These are phyloP conservation scores for Zygoascus biomembranicola DNA, from an alignment of 805 yeast species.

Conservation along the genomic window DNA sequence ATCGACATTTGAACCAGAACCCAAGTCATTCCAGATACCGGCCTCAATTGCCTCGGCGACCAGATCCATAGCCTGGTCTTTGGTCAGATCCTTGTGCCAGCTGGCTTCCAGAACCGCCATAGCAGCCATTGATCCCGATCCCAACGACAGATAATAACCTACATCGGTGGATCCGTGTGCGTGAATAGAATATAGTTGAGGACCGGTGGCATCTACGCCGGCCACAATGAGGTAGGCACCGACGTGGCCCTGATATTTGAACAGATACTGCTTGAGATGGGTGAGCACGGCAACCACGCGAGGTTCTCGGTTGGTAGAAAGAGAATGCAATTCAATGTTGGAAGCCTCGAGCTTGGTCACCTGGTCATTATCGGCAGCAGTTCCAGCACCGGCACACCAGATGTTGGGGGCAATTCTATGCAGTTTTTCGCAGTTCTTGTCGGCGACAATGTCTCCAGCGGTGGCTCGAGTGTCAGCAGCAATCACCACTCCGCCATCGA, in stretches of 20 bases:
- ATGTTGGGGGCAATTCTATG: conserved; percentile 84
- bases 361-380: conserved; percentile 99
- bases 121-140: conserved; percentile 97
- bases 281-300: conserved; percentile 91
- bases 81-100: conserved; percentile 71
- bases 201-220: conserved; percentile 94
- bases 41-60: conserved; percentile 92
- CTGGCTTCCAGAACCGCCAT: conserved; percentile 92
- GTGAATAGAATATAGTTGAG: conserved; percentile 84
- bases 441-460: conserved; percentile 93
- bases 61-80: conserved; percentile 83
- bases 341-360: conserved; percentile 91
- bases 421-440: conserved; percentile 93
- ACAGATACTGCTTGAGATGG: conserved; percentile 87
- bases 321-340: conserved; percentile 81
- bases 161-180: conserved; percentile 98
- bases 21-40: conserved; percentile 98
- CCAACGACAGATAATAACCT: conserved; percentile 85
- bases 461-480: conserved; percentile 99
- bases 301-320: conserved; percentile 78
- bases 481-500: conserved; percentile 88
- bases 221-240: conserved; percentile 99
- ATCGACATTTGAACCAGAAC: conserved; percentile 97
- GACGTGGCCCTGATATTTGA: conserved; percentile 93
- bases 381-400: conserved; percentile 99